Conservation (phyloP, 2,329 filamentous ascomycete genomes). For the Fusarium nematophilum region DNA sequence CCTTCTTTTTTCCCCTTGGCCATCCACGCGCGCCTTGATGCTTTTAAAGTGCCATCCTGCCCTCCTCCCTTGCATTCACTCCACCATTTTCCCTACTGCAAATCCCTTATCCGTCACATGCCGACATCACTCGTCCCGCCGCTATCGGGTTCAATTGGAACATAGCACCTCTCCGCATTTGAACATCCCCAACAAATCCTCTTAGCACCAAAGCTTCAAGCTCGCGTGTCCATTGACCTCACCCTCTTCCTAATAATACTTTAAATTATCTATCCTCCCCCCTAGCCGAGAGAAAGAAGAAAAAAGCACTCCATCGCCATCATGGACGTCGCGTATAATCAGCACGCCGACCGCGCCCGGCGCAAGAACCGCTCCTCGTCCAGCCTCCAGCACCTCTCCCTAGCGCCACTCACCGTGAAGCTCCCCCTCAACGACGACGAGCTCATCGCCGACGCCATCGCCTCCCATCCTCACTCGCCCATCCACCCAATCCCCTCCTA, state of each 20-base stretch:
- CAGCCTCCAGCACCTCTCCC: slow-evolving; percentile 69
- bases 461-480: slow-evolving; percentile 42
- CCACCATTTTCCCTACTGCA: neutral
- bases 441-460: slow-evolving; percentile 52
- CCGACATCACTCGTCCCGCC: slow-evolving; percentile 21
- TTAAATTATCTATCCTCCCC: neutral
- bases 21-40: slow-evolving; percentile 1
- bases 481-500: slow-evolving; percentile 58
- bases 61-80: slow-evolving; percentile 18
- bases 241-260: neutral
- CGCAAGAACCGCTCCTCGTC: slow-evolving; percentile 69
- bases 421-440: slow-evolving; percentile 68
- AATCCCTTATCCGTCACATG: slow-evolving; percentile 39
- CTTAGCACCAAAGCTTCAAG: slow-evolving; percentile 3
- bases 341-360: slow-evolving; percentile 66
- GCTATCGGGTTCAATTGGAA: slow-evolving; percentile 24
- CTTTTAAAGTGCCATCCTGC: slow-evolving; percentile 15
- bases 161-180: slow-evolving; percentile 33
- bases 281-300: neutral
- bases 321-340: slow-evolving; percentile 71
- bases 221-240: neutral
- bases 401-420: slow-evolving; percentile 72
- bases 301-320: slow-evolving; percentile 1
- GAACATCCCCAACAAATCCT: neutral
- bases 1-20: neutral